These are phyloP conservation scores for Iris pallida DNA, from an alignment of 116 monocot species.

Conservation along the genomic window DNA sequence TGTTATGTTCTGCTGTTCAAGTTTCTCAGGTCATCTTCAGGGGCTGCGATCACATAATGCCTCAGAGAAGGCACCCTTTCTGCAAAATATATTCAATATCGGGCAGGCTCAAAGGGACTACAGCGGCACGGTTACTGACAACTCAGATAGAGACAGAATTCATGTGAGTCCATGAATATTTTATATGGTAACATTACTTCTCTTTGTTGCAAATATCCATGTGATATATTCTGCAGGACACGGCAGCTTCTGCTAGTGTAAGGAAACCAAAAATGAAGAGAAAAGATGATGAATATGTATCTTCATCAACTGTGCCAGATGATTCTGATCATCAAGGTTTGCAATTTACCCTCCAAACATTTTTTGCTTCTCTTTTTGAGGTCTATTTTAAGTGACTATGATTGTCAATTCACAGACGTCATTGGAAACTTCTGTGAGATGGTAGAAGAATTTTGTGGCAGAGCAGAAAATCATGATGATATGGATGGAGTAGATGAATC, in stretches of 20 bases:
- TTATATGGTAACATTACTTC: slow-evolving; percentile 1
- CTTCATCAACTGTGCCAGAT: slow-evolving; percentile 37
- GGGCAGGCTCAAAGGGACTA: slow-evolving; percentile 21
- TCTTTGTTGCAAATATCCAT: slow-evolving; percentile 5
- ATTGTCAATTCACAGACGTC: slow-evolving; percentile 29
- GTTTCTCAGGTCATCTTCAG: slow-evolving; percentile 75
- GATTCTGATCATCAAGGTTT: slow-evolving; percentile 65
- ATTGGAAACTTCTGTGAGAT: slow-evolving; percentile 62
- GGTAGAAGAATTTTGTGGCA: slow-evolving; percentile 83
- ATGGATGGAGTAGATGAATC: slow-evolving; percentile 37
- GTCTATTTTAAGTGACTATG: background rate
- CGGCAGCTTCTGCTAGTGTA: slow-evolving; percentile 27
- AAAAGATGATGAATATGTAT: slow-evolving; percentile 47
- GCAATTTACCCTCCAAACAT: slow-evolving; percentile 1
- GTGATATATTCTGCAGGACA: slow-evolving; percentile 28
- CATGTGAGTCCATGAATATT: slow-evolving; percentile 38
- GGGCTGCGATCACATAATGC: slow-evolving; percentile 32
- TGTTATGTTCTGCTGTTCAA: slow-evolving; percentile 47
- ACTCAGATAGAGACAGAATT: slow-evolving; percentile 23
- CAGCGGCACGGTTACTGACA: slow-evolving; percentile 18
- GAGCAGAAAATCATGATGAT: slow-evolving; percentile 66
- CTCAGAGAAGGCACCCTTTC: slow-evolving; percentile 48
- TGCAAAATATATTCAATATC: slow-evolving; percentile 32
- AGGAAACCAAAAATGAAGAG: slow-evolving; percentile 81
- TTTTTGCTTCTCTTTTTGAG: background rate